phyloP scores from a whole-genome alignment of 192 early-diverging fungal genomes.

The Coemansia sp. region DNA sequence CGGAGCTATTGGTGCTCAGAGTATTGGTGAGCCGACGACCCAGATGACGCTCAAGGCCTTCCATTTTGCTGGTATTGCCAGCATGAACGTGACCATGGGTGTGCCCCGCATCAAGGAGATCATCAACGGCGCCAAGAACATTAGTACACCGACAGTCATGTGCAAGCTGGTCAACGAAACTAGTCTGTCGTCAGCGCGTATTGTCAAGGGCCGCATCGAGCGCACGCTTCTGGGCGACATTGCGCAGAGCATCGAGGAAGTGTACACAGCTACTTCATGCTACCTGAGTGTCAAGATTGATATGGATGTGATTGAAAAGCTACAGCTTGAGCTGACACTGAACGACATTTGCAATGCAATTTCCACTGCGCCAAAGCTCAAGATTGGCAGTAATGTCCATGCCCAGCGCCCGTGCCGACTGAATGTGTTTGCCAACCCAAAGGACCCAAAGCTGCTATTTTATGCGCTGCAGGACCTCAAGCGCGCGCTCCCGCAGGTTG shows the following conservation, averaged over 20 bases:
- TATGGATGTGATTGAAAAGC: constrained; percentile 74
- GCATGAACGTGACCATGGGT: constrained; percentile 99
- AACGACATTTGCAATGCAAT: constrained; percentile 78
- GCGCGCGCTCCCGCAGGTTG: constrained; percentile 80
- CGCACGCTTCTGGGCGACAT: constrained; percentile 89
- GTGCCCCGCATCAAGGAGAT: constrained; percentile 99
- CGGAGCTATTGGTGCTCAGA: constrained; percentile 95
- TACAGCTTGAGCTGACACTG: constrained; percentile 88
- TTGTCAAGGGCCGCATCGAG: constrained; percentile 96
- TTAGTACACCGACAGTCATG: constrained; percentile 89
- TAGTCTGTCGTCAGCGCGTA: constrained; percentile 77
- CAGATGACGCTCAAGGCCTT: constrained; percentile 99
- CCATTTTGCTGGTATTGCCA: constrained; percentile 99
- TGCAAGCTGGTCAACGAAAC: constrained; percentile 68
- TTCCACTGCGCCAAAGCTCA: constrained; percentile 78
- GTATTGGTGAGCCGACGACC: constrained; percentile 97
- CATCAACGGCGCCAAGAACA: constrained; percentile 97
- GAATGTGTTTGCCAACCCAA: constrained; percentile 63
- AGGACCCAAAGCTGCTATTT: constrained; percentile 63
- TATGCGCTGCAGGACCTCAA: constrained; percentile 80
- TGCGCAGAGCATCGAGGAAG: constrained; percentile 91
- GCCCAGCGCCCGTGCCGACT: constrained; percentile 63
- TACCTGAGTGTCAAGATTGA: constrained; percentile 82
- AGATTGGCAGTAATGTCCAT: constrained; percentile 76
- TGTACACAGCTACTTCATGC: constrained; percentile 72